A percentile compares a stretch with the other conserved stretches of the same genome.
phyloP scores from a whole-genome alignment of 1,284 basidiomycete species.

The Caloboletus firmus region DNA sequence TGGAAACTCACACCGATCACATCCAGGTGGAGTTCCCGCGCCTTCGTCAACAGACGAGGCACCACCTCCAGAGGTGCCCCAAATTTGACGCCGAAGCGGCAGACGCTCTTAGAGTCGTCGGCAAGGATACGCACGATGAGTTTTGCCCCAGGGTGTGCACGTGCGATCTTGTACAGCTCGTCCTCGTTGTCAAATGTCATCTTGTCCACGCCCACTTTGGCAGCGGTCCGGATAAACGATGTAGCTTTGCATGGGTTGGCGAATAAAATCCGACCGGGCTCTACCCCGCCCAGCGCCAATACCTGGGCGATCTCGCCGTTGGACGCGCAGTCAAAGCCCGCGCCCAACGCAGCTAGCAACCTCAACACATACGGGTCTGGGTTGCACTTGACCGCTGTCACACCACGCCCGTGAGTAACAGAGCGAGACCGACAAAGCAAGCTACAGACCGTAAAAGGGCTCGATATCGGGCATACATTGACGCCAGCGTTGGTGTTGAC shows the following conservation, averaged over 20 bases:
- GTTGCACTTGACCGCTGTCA: slow-evolving; percentile 64
- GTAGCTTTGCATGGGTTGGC: slow-evolving; percentile 99
- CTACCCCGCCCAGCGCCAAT: slow-evolving; percentile 68
- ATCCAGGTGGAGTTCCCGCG: slow-evolving; percentile 77
- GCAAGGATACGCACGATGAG: slow-evolving; percentile 94
- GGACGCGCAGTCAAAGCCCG: slow-evolving; percentile 98
- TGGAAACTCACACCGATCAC: slow-evolving; percentile 98
- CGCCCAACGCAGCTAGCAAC: slow-evolving; percentile 85
- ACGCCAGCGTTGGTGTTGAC: slow-evolving; percentile 86
- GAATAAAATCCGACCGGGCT: slow-evolving; percentile 87
- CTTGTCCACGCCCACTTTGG: slow-evolving; percentile 75
- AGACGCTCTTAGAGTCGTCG: slow-evolving; percentile 94
- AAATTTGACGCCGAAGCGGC: slow-evolving; percentile 94
- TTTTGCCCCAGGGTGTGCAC: slow-evolving; percentile 79
- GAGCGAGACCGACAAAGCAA: slow-evolving; percentile 20
- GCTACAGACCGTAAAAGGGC: slow-evolving; percentile 72
- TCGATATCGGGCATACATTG: slow-evolving; percentile 80
- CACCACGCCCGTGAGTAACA: slow-evolving; percentile 20
- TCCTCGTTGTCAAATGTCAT: slow-evolving; percentile 99
- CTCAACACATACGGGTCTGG: slow-evolving; percentile 94
- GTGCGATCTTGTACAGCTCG: slow-evolving; percentile 94
- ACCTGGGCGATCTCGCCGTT: slow-evolving; percentile 90
- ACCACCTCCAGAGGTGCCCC: slow-evolving; percentile 89
- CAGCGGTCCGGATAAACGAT: slow-evolving; percentile 89
- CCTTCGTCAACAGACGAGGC: slow-evolving; percentile 77